These are phyloP conservation scores for Ustilago xerochloae DNA, from an alignment of 1,284 basidiomycete species.

Conservation along the genomic window DNA sequence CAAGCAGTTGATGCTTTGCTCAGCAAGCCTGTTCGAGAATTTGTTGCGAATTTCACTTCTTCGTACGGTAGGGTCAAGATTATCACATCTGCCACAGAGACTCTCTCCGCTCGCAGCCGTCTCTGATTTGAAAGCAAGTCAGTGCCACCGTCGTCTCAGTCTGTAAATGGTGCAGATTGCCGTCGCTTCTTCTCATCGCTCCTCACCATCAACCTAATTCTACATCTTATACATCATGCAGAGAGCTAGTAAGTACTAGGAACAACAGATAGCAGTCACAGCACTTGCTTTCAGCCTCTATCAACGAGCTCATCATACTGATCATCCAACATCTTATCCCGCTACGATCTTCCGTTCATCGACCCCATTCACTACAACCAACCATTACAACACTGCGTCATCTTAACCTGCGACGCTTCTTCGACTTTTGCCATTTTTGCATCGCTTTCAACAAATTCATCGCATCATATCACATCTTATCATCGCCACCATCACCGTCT, in stretches of 20 bases:
- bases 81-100: slow-evolving; percentile 27
- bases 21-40: slow-evolving; percentile 25
- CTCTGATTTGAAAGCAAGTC: neutral
- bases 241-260: slow-evolving; percentile 38
- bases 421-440: neutral
- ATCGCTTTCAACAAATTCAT: neutral
- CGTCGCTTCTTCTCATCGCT: neutral
- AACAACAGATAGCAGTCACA: neutral
- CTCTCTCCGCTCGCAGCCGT: slow-evolving; percentile 15
- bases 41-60: slow-evolving; percentile 7
- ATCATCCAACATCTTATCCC: neutral
- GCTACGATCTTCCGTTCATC: neutral
- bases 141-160: slow-evolving; percentile 22
- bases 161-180: slow-evolving; percentile 18
- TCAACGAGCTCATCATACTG: slow-evolving; percentile 5
- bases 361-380: neutral
- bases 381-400: neutral
- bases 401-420: neutral
- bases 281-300: neutral
- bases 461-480: neutral
- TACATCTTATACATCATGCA: slow-evolving; percentile 39
- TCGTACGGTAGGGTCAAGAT: slow-evolving; percentile 27
- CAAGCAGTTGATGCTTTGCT: slow-evolving; percentile 26
- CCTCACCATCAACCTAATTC: slow-evolving; percentile 24
- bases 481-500: neutral